phyloP scores from a whole-genome alignment of 2,329 filamentous ascomycete species.

The Neocucurbitaria cava region DNA sequence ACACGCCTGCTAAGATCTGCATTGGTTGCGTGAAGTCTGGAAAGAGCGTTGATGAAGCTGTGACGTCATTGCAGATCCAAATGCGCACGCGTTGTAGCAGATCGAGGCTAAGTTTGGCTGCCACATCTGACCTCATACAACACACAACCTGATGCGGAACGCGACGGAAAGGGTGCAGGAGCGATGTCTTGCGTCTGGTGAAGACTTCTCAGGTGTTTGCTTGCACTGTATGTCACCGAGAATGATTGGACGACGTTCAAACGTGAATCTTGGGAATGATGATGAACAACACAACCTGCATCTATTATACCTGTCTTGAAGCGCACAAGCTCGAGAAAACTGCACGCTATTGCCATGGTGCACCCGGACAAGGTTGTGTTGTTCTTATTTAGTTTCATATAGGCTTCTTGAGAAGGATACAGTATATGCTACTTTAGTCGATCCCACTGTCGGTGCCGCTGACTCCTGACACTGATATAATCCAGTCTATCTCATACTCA shows the following conservation, averaged over 20 bases:
- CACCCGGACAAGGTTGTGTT: not conserved
- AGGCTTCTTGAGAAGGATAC: slow-evolving; percentile 7
- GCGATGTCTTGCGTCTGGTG: not conserved
- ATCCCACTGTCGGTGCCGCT: slow-evolving; percentile 2
- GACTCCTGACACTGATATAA: slow-evolving; percentile 9
- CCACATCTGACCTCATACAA: not conserved
- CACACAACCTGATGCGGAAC: not conserved
- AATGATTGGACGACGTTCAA: no score
- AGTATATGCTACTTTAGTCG: slow-evolving; percentile 14
- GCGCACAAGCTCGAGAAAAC: not conserved
- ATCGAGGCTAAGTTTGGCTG: slow-evolving; percentile 2
- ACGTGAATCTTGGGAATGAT: no score
- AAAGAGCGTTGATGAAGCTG: slow-evolving; percentile 16
- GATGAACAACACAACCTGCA: no score
- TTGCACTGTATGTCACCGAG: no score
- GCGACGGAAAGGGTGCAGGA: not conserved
- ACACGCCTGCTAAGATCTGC: slow-evolving; percentile 20
- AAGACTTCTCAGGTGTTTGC: not conserved
- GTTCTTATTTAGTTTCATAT: not conserved
- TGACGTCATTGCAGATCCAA: slow-evolving; percentile 18
- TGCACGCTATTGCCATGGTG: not conserved
- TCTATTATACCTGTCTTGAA: not conserved
- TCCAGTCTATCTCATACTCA: slow-evolving; percentile 12
- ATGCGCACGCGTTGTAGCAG: slow-evolving; percentile 4
- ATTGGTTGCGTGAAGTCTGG: slow-evolving; percentile 6